phyloP scores from a whole-genome alignment of 768 basidiomycete species.

The Collybia sp. region DNA sequence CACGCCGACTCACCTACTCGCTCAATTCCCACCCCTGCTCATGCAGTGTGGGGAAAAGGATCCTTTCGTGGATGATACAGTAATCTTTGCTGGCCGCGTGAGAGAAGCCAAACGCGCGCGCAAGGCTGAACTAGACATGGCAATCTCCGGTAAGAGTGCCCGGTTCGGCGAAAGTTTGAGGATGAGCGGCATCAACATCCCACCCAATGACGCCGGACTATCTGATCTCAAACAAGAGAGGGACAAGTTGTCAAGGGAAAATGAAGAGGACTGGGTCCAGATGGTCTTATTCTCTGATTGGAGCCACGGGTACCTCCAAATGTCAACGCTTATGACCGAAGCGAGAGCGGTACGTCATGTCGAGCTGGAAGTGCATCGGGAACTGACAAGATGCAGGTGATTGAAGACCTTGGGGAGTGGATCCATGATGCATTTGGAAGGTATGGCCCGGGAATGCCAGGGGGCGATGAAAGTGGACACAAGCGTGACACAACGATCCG shows the following conservation, averaged over 20 bases:
- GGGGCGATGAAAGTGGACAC: too few species aligned
- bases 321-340: constrained; percentile 83
- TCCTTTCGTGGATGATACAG: constrained; percentile 95
- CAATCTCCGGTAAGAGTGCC: constrained; percentile 56
- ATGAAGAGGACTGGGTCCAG: constrained; percentile 93
- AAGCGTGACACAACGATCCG: too few species aligned
- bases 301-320: constrained; percentile 97
- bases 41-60: constrained; percentile 94
- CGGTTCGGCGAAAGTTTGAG: constrained; percentile 58
- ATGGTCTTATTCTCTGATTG: constrained; percentile 92
- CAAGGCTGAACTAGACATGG: constrained; percentile 65
- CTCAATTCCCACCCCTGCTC: constrained; percentile 89
- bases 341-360: constrained; percentile 51
- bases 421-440: constrained; percentile 63
- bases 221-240: constrained; percentile 51
- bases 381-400: constrained; percentile 33
- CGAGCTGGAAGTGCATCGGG: background rate
- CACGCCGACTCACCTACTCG: constrained; percentile 76
- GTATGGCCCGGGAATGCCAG: background rate
- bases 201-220: constrained; percentile 24
- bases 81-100: constrained; percentile 94
- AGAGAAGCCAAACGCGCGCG: constrained; percentile 89
- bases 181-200: constrained; percentile 46
- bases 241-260: constrained; percentile 58
- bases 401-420: constrained; percentile 87